Percentiles rank a stretch among this genome's conserved stretches.
These are phyloP conservation scores for Yarrowia sp. DNA, from an alignment of 805 yeast species.

Conservation along the genomic window DNA sequence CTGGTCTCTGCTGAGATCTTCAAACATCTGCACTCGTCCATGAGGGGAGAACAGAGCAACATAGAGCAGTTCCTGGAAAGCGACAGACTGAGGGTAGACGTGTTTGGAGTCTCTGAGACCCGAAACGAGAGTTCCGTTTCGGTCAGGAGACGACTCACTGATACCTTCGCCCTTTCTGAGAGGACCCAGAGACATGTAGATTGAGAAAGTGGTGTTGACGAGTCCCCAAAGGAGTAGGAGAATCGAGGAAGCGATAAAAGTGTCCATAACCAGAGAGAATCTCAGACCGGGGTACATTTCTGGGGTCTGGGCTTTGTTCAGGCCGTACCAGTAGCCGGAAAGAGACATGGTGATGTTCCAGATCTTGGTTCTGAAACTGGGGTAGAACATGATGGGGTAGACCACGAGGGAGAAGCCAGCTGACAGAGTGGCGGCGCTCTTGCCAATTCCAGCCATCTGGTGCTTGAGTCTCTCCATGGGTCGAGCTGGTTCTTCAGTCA, in stretches of 20 bases:
- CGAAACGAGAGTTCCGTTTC: conserved; percentile 51
- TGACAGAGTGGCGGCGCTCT: not conserved
- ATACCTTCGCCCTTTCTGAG: conserved; percentile 46
- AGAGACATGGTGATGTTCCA: conserved; percentile 42
- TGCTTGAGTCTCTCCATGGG: conserved; percentile 14
- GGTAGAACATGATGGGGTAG: conserved; percentile 42
- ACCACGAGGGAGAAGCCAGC: conserved; percentile 38
- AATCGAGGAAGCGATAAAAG: conserved; percentile 41
- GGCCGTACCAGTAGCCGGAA: conserved; percentile 37
- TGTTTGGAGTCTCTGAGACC: conserved; percentile 48
- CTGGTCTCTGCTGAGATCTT: conserved; percentile 48
- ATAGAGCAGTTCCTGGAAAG: conserved; percentile 51
- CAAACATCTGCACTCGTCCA: conserved; percentile 50
- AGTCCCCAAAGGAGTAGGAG: conserved; percentile 46
- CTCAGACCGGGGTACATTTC: conserved; percentile 42
- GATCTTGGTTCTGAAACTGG: conserved; percentile 39
- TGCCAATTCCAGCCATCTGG: not conserved
- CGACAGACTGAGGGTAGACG: conserved; percentile 48
- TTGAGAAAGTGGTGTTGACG: conserved; percentile 46
- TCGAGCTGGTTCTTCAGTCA: conserved; percentile 21
- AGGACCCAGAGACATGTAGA: conserved; percentile 52
- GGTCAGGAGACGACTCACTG: conserved; percentile 47
- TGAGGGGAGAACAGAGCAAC: conserved; percentile 47
- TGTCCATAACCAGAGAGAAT: conserved; percentile 39
- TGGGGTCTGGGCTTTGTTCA: conserved; percentile 42